Evolutionary conservation across 176 grass and related monocot species (phyloP).

Genomic region (Musa troglodytarum): DNA sequence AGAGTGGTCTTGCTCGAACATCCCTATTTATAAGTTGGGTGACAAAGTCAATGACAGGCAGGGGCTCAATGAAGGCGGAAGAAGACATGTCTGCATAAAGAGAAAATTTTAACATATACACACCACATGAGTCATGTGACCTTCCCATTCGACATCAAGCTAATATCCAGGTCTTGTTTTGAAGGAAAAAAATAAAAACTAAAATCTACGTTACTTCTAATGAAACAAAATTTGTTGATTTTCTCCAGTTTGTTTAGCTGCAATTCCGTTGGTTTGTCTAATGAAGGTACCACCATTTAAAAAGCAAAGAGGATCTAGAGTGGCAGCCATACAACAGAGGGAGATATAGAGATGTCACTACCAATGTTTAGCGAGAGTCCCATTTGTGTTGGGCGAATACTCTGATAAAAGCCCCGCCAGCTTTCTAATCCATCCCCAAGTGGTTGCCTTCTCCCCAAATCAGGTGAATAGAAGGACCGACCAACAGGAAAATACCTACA

Average conservation of each 20-base stretch:
- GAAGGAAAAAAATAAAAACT: no score
- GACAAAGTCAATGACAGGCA: conserved; percentile 76
- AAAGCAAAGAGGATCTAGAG: background rate
- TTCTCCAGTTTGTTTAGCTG: no score
- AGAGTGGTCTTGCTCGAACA: conserved; percentile 47
- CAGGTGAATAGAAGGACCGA: conserved; percentile 74
- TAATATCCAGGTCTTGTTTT: no score
- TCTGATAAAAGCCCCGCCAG: conserved; percentile 95
- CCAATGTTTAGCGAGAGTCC: conserved; percentile 89
- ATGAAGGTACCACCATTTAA: background rate
- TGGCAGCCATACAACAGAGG: background rate
- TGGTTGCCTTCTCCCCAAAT: conserved; percentile 49
- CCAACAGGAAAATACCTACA: conserved; percentile 57
- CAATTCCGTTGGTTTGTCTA: no score
- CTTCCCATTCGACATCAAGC: no score
- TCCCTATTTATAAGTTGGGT: conserved; percentile 58
- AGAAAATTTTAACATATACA: background rate
- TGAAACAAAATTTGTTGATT: no score
- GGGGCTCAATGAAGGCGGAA: conserved; percentile 82
- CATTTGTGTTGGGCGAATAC: conserved; percentile 92
- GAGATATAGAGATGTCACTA: conserved; percentile 11
- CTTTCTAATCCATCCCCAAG: conserved; percentile 92
- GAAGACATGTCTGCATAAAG: conserved; percentile 79
- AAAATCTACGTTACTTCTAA: no score
- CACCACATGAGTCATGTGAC: no score